These are phyloP conservation scores for Ilex paraguariensis DNA, from an alignment of 305 asterid species.

Conservation along the genomic window DNA sequence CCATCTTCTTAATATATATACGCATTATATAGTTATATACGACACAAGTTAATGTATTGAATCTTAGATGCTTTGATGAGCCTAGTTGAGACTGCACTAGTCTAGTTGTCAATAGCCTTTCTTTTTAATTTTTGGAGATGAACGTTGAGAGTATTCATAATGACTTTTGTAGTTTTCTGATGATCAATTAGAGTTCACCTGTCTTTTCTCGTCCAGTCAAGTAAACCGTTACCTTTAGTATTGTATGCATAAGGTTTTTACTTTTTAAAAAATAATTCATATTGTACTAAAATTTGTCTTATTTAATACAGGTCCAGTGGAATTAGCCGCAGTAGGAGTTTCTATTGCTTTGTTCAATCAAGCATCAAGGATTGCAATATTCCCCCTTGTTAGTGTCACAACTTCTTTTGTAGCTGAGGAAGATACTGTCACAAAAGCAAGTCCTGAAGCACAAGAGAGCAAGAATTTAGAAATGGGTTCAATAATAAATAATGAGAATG, in stretches of 20 bases:
- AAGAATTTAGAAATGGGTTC: conserved; percentile 30
- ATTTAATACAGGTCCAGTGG: conserved; percentile 44
- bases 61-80: background rate
- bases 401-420: conserved; percentile 56
- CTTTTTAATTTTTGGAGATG: no score
- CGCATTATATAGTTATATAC: no score
- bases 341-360: conserved; percentile 74
- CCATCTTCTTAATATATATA: background rate
- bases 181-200: no score
- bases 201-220: background rate
- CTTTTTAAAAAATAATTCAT: no score
- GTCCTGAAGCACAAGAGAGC: conserved; percentile 14
- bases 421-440: conserved; percentile 29
- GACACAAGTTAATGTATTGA: background rate
- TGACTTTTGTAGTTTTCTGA: no score
- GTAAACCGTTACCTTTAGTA: background rate
- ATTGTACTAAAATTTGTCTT: background rate
- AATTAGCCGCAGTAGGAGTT: conserved; percentile 77
- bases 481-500: conserved; percentile 28
- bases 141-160: no score
- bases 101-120: no score
- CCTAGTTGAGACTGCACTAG: no score
- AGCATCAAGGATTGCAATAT: conserved; percentile 59
- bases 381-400: conserved; percentile 40
- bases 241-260: background rate